Percentiles rank a stretch among this genome's conserved stretches.
phyloP scores from a whole-genome alignment of 148 eudicot species.

The Chenopodium quinoa region DNA sequence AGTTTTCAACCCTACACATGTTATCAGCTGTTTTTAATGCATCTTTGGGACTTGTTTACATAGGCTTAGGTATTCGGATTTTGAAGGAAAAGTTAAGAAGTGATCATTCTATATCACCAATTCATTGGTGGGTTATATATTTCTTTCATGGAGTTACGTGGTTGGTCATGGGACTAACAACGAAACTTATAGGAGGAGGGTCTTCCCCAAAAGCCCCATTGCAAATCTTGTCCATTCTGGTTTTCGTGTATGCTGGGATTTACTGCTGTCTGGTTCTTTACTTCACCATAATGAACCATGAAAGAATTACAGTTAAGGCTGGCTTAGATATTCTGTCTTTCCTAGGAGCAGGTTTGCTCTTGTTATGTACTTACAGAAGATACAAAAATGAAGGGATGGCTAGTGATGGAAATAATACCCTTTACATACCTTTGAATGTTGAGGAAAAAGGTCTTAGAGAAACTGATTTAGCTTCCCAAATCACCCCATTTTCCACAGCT shows the following conservation, averaged over 20 bases:
- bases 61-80: conserved; percentile 26
- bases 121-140: conserved; percentile 27
- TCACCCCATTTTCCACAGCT: too few species aligned
- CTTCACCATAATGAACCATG: conserved; percentile 28
- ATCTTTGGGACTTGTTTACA: conserved; percentile 36
- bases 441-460: too few species aligned
- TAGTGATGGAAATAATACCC: conserved; percentile 21
- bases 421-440: conserved; percentile 45
- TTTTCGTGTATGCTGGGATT: conserved; percentile 21
- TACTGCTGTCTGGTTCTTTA: conserved; percentile 34
- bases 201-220: conserved; percentile 27
- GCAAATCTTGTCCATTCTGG: conserved; percentile 43
- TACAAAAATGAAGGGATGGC: conserved; percentile 33
- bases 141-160: conserved; percentile 58
- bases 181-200: conserved; percentile 44
- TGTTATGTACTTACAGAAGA: conserved; percentile 55
- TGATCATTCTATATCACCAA: conserved; percentile 20
- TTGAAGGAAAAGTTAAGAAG: conserved; percentile 32
- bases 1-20: conserved; percentile 39
- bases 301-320: conserved; percentile 34
- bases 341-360: conserved; percentile 55
- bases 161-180: conserved; percentile 44
- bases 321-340: conserved; percentile 49
- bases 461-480: too few species aligned
- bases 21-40: conserved; percentile 55